Base-by-base conservation (phyloP, 345 rosid species). In the Populus nigra region DNA sequence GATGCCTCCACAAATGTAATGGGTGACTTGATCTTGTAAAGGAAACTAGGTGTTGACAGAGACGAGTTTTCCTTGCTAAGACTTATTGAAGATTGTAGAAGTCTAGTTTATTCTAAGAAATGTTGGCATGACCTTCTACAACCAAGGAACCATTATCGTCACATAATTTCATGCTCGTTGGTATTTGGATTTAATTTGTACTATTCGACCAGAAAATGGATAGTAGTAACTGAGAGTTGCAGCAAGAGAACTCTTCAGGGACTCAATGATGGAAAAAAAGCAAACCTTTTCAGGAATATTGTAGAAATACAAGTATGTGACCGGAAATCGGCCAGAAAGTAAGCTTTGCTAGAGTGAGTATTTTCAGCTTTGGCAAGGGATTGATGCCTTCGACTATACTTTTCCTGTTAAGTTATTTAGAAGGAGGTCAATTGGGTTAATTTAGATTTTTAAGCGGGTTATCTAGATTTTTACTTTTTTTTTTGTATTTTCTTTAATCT, bases 291-390 rank as follows among this genome's bases (percentile, higher is more conserved):
- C 73, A 9, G 85, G 80, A 65, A 83, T 90, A 69, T 73, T 33
- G 80, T 87, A 94, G 76, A 94, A 86, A 86, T 94, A 94, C 72
- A 92, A 85, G 86, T 92, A 92, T 67, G 94, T 89, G 45, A 94
- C 89, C 0, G 97, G 96, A 73, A 91, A 94, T 68, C 97, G 94
- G 47, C 97, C 94, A 0, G 94, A 94, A 33, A 94, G 97, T 59
- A 92, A 94, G 94, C 78, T 92, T 90, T 81, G 98, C 91, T 67
- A 92, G 94, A 73, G 84, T 1, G 35, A 93, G 75, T 72, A 69
- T 66, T 7, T 71, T 79, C 73, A 82, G 75, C 31, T 80, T 76
- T 8, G 81, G 59, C 33, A 73, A 69, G 71, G 80, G 79, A 71
- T 81, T 74, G 9, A 27, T 59, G 65, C 96, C 90, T 85, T 84